These are phyloP conservation scores for Rhodomyrtus tomentosa DNA, from an alignment of 345 rosid genomes.

Conservation along the genomic window DNA sequence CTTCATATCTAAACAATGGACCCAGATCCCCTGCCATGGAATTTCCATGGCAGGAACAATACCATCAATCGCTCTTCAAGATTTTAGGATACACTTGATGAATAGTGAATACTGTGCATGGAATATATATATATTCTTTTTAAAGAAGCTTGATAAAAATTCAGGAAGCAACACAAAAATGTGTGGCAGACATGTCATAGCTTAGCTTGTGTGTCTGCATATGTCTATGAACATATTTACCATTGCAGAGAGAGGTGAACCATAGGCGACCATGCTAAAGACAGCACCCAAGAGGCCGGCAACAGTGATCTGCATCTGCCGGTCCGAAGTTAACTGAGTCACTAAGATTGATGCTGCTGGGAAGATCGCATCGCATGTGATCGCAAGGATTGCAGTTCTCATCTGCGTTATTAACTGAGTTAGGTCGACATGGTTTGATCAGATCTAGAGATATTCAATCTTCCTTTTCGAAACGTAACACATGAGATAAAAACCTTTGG, in stretches of 20 bases:
- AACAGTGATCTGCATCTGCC: conserved; percentile 28
- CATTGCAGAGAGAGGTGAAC: conserved; percentile 72
- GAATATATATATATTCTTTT: not conserved
- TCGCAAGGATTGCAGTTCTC: conserved; percentile 26
- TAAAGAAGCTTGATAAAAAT: not conserved
- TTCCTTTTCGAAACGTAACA: not conserved
- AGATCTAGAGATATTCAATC: not conserved
- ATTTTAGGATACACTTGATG: not conserved
- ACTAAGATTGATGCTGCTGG: conserved; percentile 29
- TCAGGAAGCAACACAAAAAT: not conserved
- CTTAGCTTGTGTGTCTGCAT: not conserved
- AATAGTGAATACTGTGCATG: not conserved
- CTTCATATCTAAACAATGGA: not conserved
- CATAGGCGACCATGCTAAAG: conserved; percentile 46
- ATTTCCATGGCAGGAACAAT: too few relatives aligned
- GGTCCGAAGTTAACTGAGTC: conserved; percentile 20
- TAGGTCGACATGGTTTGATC: not conserved
- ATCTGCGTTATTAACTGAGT: conserved; percentile 1
- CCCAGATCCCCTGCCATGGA: too few relatives aligned
- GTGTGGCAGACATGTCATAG: not conserved
- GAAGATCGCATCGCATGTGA: conserved; percentile 34
- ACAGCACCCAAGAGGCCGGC: conserved; percentile 39
- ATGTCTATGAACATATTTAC: conserved; percentile 12
- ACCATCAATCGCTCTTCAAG: not conserved
- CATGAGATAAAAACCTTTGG: not conserved